Conservation (phyloP, 176 grass and related monocot genomes). For the Themeda triandra region DNA sequence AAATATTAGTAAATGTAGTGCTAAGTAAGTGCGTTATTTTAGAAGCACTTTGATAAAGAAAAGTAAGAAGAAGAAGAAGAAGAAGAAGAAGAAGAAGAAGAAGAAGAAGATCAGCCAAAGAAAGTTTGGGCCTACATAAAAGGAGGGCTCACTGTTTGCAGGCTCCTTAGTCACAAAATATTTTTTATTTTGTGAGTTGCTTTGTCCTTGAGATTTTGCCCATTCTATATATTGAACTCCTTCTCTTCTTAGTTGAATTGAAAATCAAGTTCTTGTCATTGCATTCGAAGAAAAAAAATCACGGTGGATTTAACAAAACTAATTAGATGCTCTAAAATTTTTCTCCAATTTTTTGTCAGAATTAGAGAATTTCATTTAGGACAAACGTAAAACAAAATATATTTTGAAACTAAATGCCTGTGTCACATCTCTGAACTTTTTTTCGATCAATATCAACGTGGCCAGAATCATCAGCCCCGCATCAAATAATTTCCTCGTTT, state of each 20-base stretch:
- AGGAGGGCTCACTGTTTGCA: neutral
- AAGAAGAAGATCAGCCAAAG: no score
- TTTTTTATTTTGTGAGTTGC: neutral
- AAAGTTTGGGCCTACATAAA: neutral
- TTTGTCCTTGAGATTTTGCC: neutral
- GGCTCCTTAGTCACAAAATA: neutral
- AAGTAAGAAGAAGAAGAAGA: no score
- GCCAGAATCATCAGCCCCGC: neutral
- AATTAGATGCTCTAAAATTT: neutral
- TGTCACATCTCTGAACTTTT: neutral
- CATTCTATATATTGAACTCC: no score
- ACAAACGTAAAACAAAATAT: no score
- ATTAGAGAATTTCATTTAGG: no score
- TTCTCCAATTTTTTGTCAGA: no score
- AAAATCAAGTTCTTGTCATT: no score
- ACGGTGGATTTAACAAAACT: neutral
- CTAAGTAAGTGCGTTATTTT: neutral
- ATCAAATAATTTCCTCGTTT: conserved; percentile 16
- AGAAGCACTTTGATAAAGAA: neutral
- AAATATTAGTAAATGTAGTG: no score
- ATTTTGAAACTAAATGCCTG: no score
- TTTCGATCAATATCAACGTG: neutral
- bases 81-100: no score
- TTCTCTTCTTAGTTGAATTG: no score
- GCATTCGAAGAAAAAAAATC: no score